A percentile compares a stretch with the other conserved stretches of the same genome.
phyloP scores from a whole-genome alignment of 768 basidiomycete species.

The Steccherinum ochraceum region DNA sequence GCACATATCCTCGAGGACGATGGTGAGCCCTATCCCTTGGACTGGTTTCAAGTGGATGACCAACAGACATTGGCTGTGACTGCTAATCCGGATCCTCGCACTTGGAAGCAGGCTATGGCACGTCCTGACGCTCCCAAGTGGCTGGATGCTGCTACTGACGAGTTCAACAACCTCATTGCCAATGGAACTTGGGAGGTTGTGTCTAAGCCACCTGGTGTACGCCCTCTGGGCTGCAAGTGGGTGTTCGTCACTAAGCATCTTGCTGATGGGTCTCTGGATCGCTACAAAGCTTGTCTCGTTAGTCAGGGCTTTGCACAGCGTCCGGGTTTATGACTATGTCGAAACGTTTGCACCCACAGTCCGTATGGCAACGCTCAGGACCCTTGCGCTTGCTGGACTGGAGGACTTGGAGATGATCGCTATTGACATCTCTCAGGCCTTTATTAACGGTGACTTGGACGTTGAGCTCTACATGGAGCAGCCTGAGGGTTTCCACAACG shows the following conservation, averaged over 20 bases:
- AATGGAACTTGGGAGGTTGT: constrained; percentile 11
- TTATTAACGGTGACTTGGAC: constrained; percentile 18
- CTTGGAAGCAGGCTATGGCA: constrained; percentile 18
- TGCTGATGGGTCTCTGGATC: constrained; percentile 12
- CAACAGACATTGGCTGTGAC: too few relatives aligned
- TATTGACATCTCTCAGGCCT: constrained; percentile 19
- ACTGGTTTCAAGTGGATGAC: too few relatives aligned
- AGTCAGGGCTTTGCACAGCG: constrained; percentile 29
- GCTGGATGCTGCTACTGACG: constrained; percentile 9
- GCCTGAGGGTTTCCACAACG: constrained; percentile 10
- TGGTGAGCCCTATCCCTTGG: too few relatives aligned
- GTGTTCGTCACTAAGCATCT: constrained; percentile 26
- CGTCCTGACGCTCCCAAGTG: constrained; percentile 12
- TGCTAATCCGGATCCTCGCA: constrained; percentile 12
- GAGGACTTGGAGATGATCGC: constrained; percentile 6
- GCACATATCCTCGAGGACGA: constrained; percentile 15
- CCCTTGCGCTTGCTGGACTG: constrained; percentile 21
- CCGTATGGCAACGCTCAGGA: constrained; percentile 16
- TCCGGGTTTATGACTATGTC: constrained; percentile 23
- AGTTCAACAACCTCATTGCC: constrained; percentile 7
- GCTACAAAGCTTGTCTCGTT: constrained; percentile 28
- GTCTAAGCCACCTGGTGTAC: constrained; percentile 11
- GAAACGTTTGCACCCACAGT: constrained; percentile 24
- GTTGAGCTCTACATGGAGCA: constrained; percentile 11
- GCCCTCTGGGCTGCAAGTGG: constrained; percentile 23